These are phyloP conservation scores for Seiridium unicorne DNA, from an alignment of 2,329 filamentous ascomycete species.

Conservation along the genomic window DNA sequence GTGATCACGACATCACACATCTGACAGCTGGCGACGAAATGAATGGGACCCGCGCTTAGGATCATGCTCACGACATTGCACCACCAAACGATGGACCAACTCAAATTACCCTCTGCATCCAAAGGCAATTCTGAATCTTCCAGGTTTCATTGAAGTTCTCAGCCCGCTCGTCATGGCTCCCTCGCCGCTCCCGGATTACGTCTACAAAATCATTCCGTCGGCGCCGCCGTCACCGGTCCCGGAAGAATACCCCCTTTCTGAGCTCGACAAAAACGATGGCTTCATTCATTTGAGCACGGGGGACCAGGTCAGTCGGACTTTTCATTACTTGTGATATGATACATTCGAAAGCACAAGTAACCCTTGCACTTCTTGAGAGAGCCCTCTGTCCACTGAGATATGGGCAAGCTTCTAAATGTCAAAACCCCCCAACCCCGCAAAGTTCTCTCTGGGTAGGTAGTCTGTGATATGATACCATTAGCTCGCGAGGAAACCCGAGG, in stretches of 20 bases:
- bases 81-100: background rate
- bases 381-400: no score
- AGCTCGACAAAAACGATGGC: slow-evolving; percentile 58
- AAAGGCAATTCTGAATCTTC: no score
- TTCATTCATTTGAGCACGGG: slow-evolving; percentile 61
- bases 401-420: no score
- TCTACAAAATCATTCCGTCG: slow-evolving; percentile 61
- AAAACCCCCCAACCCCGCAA: no score
- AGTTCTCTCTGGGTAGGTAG: no score
- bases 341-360: no score
- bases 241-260: slow-evolving; percentile 52
- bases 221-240: slow-evolving; percentile 54
- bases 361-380: no score
- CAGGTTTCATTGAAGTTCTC: background rate
- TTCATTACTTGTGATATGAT: background rate
- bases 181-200: slow-evolving; percentile 35
- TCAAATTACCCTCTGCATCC: no score
- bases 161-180: slow-evolving; percentile 17
- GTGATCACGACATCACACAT: background rate
- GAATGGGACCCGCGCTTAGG: background rate
- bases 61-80: background rate
- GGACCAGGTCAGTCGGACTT: slow-evolving; percentile 41
- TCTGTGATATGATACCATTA: no score
- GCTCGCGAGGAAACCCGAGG: no score
- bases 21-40: background rate